Evolutionary conservation across 2,329 filamentous ascomycete species (phyloP).

Genomic region (Botrytis sinoallii): DNA sequence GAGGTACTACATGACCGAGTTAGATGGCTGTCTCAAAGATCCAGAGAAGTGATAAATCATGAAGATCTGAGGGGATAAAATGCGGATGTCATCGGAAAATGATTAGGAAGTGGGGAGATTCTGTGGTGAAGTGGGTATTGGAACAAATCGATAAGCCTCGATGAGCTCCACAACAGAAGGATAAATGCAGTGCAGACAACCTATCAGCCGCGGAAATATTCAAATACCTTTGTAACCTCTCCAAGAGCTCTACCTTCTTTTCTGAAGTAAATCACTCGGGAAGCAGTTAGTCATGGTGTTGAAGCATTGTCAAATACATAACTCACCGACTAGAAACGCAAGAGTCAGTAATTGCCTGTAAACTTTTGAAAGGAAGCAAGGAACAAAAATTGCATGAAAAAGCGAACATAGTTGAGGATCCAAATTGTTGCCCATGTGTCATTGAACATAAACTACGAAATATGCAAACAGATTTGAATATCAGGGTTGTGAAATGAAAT

Average conservation of each 20-base stretch:
- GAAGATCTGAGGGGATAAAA: conserved; percentile 20
- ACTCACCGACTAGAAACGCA: conserved; percentile 16
- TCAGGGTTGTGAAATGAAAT: background rate
- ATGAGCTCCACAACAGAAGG: conserved; percentile 18
- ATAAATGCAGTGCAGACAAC: conserved; percentile 19
- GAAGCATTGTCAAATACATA: background rate
- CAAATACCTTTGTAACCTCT: conserved; percentile 60
- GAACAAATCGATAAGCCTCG: conserved; percentile 24
- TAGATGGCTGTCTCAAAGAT: conserved; percentile 23
- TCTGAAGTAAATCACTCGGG: conserved; percentile 89
- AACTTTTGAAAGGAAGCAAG: background rate
- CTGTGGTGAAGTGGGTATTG: conserved; percentile 67
- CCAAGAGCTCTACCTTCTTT: conserved; percentile 94
- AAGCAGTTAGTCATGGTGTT: conserved; percentile 5
- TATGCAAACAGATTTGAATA: background rate
- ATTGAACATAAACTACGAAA: conserved; percentile 11
- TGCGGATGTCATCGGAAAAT: conserved; percentile 23
- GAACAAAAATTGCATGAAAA: conserved; percentile 60
- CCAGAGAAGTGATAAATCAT: conserved; percentile 13
- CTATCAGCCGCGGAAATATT: conserved; percentile 9
- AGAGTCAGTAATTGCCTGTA: conserved; percentile 3
- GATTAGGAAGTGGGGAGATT: conserved; percentile 57
- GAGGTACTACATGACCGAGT: conserved; percentile 40
- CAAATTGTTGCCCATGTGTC: background rate
- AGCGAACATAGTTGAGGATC: conserved; percentile 49